Percentiles rank a stretch among this genome's conserved stretches.
Conservation (phyloP, 116 monocot species). For the Phalaenopsis hybrid region DNA sequence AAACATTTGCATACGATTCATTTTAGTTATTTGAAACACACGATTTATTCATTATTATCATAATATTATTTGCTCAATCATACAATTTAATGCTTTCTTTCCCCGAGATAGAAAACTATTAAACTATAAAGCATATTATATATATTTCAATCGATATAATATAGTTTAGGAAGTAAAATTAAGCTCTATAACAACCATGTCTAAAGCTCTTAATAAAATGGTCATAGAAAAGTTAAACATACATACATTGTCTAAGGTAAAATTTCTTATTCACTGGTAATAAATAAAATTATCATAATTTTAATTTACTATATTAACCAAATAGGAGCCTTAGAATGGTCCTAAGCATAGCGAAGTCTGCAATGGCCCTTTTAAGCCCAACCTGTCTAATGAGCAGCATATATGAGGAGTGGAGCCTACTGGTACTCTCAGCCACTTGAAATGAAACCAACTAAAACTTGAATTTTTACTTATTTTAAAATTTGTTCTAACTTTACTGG, state of each 20-base stretch:
- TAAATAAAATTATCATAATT: not conserved
- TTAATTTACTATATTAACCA: not conserved
- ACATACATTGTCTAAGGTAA: not conserved
- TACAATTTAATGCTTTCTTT: too few relatives aligned
- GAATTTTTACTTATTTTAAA: not conserved
- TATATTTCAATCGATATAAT: constrained; percentile 1
- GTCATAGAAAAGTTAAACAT: not conserved
- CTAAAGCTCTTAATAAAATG: constrained; percentile 1
- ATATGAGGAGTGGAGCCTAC: not conserved
- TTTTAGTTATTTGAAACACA: not conserved
- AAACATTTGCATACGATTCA: not conserved
- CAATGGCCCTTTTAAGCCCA: not conserved
- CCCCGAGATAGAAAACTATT: too few relatives aligned
- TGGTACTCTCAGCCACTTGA: not conserved
- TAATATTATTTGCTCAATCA: too few relatives aligned
- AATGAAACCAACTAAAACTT: not conserved
- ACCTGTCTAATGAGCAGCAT: not conserved
- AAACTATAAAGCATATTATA: not conserved
- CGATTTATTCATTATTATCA: too few relatives aligned
- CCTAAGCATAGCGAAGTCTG: not conserved
- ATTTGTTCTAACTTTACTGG: not conserved
- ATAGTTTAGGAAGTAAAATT: not conserved
- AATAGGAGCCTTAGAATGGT: not conserved
- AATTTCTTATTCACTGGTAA: not conserved
- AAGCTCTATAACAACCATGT: not conserved